These are phyloP conservation scores for Aspergillus pseudotamarii DNA, from an alignment of 2,329 filamentous ascomycete species.

Conservation along the genomic window DNA sequence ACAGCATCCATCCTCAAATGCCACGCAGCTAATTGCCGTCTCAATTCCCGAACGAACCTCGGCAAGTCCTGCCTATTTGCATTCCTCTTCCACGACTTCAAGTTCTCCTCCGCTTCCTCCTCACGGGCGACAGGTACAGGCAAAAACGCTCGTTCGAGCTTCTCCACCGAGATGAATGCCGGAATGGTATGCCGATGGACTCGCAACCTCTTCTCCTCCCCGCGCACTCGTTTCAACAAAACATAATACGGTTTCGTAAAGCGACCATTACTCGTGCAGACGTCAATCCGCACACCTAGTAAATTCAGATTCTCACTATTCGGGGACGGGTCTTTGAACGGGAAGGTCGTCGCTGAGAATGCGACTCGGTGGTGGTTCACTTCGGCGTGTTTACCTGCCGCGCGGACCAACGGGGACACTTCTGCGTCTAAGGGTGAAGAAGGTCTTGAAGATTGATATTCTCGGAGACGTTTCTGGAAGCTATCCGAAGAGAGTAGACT, in stretches of 20 bases:
- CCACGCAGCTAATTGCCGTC: conserved; percentile 46
- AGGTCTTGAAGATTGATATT: conserved; percentile 9
- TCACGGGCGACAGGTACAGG: conserved; percentile 24
- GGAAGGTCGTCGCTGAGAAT: conserved; percentile 49
- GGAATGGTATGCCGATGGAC: conserved; percentile 51
- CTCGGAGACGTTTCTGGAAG: conserved; percentile 34
- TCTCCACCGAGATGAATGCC: conserved; percentile 44
- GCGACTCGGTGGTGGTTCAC: conserved; percentile 48
- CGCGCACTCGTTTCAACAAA: conserved; percentile 36
- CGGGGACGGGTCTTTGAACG: conserved; percentile 49
- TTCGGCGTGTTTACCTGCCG: conserved; percentile 35
- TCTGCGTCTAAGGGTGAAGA: conserved; percentile 21
- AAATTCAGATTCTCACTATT: conserved; percentile 31
- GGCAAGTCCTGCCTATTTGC: conserved; percentile 38
- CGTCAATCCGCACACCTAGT: conserved; percentile 47
- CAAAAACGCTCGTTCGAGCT: conserved; percentile 37
- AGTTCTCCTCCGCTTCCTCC: conserved; percentile 18
- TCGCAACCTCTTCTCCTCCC: conserved; percentile 23
- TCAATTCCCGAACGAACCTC: conserved; percentile 41
- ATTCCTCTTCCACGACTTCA: conserved; percentile 24
- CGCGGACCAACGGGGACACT: conserved; percentile 36
- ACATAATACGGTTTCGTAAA: conserved; percentile 50
- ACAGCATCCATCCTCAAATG: conserved; percentile 44
- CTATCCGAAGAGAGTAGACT: conserved; percentile 45
- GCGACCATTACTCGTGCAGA: conserved; percentile 41